These are phyloP conservation scores for Hortaea sp. DNA, from an alignment of 2,329 filamentous ascomycete genomes.

Conservation along the genomic window DNA sequence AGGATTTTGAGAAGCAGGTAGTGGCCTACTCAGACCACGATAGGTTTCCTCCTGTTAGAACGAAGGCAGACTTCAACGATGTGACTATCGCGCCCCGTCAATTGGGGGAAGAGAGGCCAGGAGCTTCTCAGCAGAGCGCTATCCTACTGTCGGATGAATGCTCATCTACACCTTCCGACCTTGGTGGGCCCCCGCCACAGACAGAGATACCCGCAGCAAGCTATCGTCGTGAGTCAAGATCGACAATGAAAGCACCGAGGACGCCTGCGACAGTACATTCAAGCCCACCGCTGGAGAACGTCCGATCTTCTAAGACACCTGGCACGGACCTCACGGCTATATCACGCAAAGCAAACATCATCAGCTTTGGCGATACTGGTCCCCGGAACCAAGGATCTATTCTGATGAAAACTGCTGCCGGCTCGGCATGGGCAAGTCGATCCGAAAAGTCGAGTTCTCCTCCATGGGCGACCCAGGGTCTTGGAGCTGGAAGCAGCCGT, in stretches of 20 bases:
- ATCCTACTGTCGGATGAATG: constrained; percentile 3
- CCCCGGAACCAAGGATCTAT: constrained; percentile 23
- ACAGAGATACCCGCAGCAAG: too few species aligned
- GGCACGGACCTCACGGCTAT: not conserved
- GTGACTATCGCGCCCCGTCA: too few species aligned
- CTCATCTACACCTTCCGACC: not conserved
- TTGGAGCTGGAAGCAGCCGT: constrained; percentile 1
- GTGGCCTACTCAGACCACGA: not conserved
- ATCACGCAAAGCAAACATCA: constrained; percentile 16
- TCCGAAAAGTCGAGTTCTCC: not conserved
- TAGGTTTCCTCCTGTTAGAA: not conserved
- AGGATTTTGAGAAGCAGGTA: constrained; percentile 5
- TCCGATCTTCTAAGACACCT: not conserved
- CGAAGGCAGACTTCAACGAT: too few species aligned
- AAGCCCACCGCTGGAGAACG: constrained; percentile 2
- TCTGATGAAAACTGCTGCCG: constrained; percentile 1
- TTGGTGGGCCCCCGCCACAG: too few species aligned
- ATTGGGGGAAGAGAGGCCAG: not conserved
- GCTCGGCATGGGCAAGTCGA: constrained; percentile 1
- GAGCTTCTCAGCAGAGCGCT: constrained; percentile 3
- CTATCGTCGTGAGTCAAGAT: too few species aligned
- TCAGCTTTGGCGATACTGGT: constrained; percentile 18
- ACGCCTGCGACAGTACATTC: constrained; percentile 10
- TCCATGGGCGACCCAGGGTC: not conserved
- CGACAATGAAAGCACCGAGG: not conserved